Evolutionary conservation across 192 early-diverging fungal genomes (phyloP).

Genomic region (Backusella morwellensis): DNA sequence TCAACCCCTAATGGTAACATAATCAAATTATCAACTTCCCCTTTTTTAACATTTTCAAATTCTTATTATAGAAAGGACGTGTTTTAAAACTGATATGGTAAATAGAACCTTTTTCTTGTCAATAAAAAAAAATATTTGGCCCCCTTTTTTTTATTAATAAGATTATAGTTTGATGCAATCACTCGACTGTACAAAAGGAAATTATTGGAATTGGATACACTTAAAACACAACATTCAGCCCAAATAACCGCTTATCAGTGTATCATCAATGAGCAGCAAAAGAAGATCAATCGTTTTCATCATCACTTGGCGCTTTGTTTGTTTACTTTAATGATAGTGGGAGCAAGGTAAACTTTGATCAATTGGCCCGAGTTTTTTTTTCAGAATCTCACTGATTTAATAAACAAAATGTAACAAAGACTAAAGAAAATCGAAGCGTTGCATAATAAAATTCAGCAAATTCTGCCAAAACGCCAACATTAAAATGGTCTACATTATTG

Average conservation of each 20-base stretch:
- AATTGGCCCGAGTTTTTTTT: background rate
- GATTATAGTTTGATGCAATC: background rate
- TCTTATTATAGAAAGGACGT: constrained; percentile 1
- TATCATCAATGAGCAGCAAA: background rate
- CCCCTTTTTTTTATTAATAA: background rate
- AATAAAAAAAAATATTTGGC: background rate
- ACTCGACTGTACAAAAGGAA: background rate
- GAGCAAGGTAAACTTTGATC: background rate
- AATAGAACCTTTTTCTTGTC: background rate
- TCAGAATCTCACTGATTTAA: background rate
- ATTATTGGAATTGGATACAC: background rate
- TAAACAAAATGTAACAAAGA: background rate
- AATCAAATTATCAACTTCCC: background rate
- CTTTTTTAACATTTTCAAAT: constrained; percentile 1
- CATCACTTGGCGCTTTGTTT: background rate
- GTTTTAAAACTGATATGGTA: background rate
- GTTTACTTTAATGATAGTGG: background rate
- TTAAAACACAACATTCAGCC: background rate
- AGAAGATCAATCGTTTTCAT: background rate
- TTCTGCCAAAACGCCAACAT: background rate
- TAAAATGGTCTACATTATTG: background rate
- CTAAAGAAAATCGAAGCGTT: background rate
- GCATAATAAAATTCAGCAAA: background rate
- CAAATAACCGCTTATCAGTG: background rate
- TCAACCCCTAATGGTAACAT: constrained; percentile 1